phyloP scores from a whole-genome alignment of 2,329 filamentous ascomycete species.

The Periconia digitata region DNA sequence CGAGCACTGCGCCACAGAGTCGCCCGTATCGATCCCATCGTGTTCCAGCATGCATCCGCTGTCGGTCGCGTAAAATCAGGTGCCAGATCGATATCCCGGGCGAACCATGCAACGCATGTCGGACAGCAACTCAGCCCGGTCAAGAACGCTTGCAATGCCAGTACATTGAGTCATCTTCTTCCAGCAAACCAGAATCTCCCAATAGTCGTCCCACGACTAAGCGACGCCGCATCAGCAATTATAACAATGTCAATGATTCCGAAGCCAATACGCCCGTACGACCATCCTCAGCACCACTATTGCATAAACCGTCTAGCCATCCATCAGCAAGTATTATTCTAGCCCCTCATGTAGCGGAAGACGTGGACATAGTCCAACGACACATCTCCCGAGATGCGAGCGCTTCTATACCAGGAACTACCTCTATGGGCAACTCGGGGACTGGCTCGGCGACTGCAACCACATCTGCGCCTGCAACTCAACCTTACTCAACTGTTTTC shows the following conservation, averaged over 20 bases:
- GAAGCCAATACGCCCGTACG: conserved; percentile 19
- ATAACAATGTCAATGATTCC: neutral
- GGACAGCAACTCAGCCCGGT: conserved; percentile 8
- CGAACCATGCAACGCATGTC: conserved; percentile 44
- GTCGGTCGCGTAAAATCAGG: conserved; percentile 45
- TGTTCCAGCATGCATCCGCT: conserved; percentile 45
- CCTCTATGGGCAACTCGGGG: neutral
- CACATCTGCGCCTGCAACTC: conserved; percentile 25
- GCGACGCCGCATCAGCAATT: conserved; percentile 29
- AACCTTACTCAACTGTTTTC: conserved; percentile 55
- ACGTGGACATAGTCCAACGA: conserved; percentile 44
- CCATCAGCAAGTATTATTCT: conserved; percentile 43
- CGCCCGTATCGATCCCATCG: conserved; percentile 48
- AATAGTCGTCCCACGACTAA: conserved; percentile 28
- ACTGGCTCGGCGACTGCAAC: neutral
- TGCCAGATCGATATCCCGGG: conserved; percentile 45
- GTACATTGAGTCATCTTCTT: conserved; percentile 30
- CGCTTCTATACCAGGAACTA: neutral
- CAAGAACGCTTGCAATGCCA: conserved; percentile 42
- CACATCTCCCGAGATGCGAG: conserved; percentile 39
- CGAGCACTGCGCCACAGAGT: conserved; percentile 34
- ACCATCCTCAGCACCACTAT: conserved; percentile 25
- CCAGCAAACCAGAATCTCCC: conserved; percentile 25
- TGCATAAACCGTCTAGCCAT: conserved; percentile 33
- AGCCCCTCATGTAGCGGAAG: conserved; percentile 45